Conservation (phyloP, 768 basidiomycete species). For the Kwoniella pini region DNA sequence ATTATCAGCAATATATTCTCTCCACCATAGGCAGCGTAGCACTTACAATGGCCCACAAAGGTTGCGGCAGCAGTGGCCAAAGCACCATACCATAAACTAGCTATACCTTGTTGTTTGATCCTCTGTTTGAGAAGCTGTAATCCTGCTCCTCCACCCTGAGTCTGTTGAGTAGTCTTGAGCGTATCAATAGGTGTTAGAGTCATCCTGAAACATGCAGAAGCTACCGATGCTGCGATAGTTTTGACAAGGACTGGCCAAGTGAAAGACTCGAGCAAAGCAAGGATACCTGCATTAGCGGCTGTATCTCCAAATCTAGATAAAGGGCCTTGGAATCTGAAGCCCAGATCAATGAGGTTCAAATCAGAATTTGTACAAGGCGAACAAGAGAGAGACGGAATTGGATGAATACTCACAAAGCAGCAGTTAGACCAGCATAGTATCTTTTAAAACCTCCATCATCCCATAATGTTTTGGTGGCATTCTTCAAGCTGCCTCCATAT, state of each 20-base stretch:
- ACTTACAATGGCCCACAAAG: conserved; percentile 76
- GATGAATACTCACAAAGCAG: conserved; percentile 74
- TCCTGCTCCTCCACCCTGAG: conserved; percentile 71
- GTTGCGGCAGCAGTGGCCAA: conserved; percentile 89
- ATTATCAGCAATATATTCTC: not conserved
- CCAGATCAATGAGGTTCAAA: not conserved
- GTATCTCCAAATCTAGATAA: conserved; percentile 85
- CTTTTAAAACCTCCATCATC: conserved; percentile 75
- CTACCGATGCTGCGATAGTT: conserved; percentile 74
- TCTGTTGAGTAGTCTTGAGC: conserved; percentile 91
- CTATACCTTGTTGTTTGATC: conserved; percentile 72
- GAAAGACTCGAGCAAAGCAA: conserved; percentile 79
- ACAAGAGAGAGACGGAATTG: no score
- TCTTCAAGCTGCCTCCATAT: conserved; percentile 73
- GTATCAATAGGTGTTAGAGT: conserved; percentile 91
- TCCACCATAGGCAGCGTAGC: not conserved
- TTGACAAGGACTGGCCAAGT: conserved; percentile 67
- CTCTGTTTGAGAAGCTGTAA: conserved; percentile 67
- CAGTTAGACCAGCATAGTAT: conserved; percentile 82
- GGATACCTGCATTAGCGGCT: conserved; percentile 87
- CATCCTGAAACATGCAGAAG: conserved; percentile 85
- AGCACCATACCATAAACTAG: conserved; percentile 84
- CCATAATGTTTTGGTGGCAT: conserved; percentile 69
- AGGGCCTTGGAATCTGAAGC: conserved; percentile 54
- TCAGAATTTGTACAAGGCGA: not conserved